A percentile compares a stretch with the other conserved stretches of the same genome.
Evolutionary conservation across 345 rosid species (phyloP).

Genomic region (Euphorbia lathyris): DNA sequence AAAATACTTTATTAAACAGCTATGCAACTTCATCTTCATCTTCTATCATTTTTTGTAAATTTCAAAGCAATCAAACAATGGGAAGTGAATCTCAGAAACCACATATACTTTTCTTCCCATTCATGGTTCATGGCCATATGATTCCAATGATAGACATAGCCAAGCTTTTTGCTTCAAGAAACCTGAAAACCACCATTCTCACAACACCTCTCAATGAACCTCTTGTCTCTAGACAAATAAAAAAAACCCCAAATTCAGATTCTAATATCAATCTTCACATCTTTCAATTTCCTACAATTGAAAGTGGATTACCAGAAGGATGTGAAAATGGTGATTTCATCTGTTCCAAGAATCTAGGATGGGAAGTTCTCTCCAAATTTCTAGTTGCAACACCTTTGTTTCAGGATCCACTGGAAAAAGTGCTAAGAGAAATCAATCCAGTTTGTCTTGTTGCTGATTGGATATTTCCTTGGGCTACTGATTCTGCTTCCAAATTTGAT

Average conservation of each 20-base stretch:
- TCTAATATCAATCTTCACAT: slow-evolving; percentile 27
- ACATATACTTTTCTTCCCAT: slow-evolving; percentile 37
- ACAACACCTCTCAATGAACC: slow-evolving; percentile 43
- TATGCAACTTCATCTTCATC: no score
- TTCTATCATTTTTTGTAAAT: no score
- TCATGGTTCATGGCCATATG: slow-evolving; percentile 57
- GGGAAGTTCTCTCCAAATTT: slow-evolving; percentile 5
- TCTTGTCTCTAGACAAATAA: slow-evolving; percentile 30
- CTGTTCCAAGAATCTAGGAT: neutral
- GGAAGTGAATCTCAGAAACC: neutral
- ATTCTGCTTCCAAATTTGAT: slow-evolving; percentile 23
- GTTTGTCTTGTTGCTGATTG: slow-evolving; percentile 31
- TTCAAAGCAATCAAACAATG: slow-evolving; percentile 5
- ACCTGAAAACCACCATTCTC: slow-evolving; percentile 42
- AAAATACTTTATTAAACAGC: no score
- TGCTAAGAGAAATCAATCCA: slow-evolving; percentile 21
- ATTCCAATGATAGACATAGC: slow-evolving; percentile 56
- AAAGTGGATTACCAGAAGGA: slow-evolving; percentile 32
- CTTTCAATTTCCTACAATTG: slow-evolving; percentile 38
- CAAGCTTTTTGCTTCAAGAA: slow-evolving; percentile 40
- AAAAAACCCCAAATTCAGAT: slow-evolving; percentile 22
- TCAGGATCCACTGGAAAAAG: slow-evolving; percentile 28
- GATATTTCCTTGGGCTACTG: slow-evolving; percentile 34
- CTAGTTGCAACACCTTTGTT: slow-evolving; percentile 12
- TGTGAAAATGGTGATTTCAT: slow-evolving; percentile 1